Percentiles rank a stretch among this genome's conserved stretches.
Conservation (phyloP, 2,329 filamentous ascomycete genomes). For the Fusarium sp. region DNA sequence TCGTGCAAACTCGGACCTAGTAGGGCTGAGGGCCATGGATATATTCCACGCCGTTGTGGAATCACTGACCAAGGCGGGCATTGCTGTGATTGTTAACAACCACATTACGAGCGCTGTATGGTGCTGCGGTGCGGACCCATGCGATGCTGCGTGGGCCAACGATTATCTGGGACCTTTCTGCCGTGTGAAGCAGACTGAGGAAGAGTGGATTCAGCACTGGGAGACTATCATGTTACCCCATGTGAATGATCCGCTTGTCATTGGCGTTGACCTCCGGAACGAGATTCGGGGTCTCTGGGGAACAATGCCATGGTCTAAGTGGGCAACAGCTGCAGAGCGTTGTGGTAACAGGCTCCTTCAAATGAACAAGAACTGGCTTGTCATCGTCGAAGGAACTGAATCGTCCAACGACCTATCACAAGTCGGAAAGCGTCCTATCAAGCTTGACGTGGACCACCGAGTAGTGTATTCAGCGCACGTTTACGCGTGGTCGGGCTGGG, state of each 20-base stretch:
- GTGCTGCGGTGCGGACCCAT: slow-evolving; percentile 77
- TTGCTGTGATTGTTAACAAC: slow-evolving; percentile 77
- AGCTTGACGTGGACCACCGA: slow-evolving; percentile 64
- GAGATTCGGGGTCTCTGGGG: slow-evolving; percentile 78
- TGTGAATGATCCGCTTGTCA: slow-evolving; percentile 69
- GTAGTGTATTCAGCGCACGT: slow-evolving; percentile 78
- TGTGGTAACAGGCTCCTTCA: slow-evolving; percentile 71
- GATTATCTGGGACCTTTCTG: slow-evolving; percentile 72
- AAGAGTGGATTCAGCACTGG: slow-evolving; percentile 76
- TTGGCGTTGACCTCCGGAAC: slow-evolving; percentile 76
- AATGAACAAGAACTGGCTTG: slow-evolving; percentile 73
- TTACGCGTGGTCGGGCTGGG: slow-evolving; percentile 79
- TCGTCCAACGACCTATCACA: slow-evolving; percentile 74
- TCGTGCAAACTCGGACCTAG: slow-evolving; percentile 70
- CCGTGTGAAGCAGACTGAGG: slow-evolving; percentile 71
- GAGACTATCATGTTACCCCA: slow-evolving; percentile 72
- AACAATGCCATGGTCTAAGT: slow-evolving; percentile 74
- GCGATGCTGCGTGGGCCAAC: slow-evolving; percentile 76
- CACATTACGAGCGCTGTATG: slow-evolving; percentile 77
- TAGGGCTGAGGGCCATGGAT: slow-evolving; percentile 69
- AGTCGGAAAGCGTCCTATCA: slow-evolving; percentile 66
- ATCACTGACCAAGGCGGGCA: slow-evolving; percentile 70
- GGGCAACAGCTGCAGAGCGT: slow-evolving; percentile 73
- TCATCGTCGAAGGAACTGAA: slow-evolving; percentile 76
- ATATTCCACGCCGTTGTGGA: slow-evolving; percentile 70